Evolutionary conservation across 257 asterid genomes (phyloP).

Genomic region (Craterostigma plantagineum): DNA sequence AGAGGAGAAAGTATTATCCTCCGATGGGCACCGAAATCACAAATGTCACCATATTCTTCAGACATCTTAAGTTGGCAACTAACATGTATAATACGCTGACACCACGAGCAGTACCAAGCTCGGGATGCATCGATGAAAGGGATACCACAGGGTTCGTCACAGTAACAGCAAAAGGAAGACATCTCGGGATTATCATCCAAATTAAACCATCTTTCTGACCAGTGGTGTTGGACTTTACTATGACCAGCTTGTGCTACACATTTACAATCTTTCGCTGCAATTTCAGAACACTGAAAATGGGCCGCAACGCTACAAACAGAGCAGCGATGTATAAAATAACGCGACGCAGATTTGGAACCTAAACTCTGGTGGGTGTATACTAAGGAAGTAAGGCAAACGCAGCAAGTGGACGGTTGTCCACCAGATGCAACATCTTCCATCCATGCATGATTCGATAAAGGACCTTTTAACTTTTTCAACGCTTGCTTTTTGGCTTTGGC

Average conservation of each 20-base stretch:
- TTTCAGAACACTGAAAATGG: slow-evolving; percentile 48
- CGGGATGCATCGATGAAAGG: slow-evolving; percentile 78
- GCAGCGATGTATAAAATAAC: slow-evolving; percentile 41
- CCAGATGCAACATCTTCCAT: slow-evolving; percentile 40
- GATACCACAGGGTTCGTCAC: slow-evolving; percentile 75
- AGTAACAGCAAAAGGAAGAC: slow-evolving; percentile 60
- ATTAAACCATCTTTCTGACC: slow-evolving; percentile 80
- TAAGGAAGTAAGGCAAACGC: slow-evolving; percentile 54
- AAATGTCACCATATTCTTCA: slow-evolving; percentile 52
- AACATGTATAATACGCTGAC: slow-evolving; percentile 69
- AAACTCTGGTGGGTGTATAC: slow-evolving; percentile 36
- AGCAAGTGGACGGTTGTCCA: slow-evolving; percentile 58
- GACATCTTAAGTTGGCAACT: slow-evolving; percentile 74
- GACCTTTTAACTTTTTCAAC: slow-evolving; percentile 65
- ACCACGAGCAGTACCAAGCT: slow-evolving; percentile 84
- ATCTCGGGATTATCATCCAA: slow-evolving; percentile 68
- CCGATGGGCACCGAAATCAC: slow-evolving; percentile 68
- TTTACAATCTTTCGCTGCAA: slow-evolving; percentile 66
- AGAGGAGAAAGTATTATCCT: slow-evolving; percentile 75
- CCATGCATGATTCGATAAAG: slow-evolving; percentile 66
- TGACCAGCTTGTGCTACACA: slow-evolving; percentile 65
- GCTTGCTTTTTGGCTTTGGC: slow-evolving; percentile 66
- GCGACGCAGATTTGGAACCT: slow-evolving; percentile 33
- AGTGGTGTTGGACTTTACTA: slow-evolving; percentile 51
- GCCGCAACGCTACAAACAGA: slow-evolving; percentile 68